Base-by-base conservation (phyloP, 306 rosid species). In the Morella rubra region DNA sequence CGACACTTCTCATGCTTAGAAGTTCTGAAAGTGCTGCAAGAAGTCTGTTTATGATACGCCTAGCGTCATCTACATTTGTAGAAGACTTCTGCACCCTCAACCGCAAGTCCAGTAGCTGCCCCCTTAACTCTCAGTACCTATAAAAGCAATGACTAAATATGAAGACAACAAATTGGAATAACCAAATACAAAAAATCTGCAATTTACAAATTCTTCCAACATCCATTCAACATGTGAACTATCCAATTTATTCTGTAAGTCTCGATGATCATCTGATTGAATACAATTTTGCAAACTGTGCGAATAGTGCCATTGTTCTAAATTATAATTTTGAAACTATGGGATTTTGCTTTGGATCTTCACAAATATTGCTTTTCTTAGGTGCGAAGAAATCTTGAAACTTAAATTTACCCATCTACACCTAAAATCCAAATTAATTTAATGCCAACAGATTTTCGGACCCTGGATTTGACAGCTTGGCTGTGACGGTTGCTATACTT, bases 41-140 rank as follows among this genome's bases (percentile, higher is more conserved):
- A 53, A 89, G 89, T 85, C 87, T 87, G 81, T 85, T 94, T 72
- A 92, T 90, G 81, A 92, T 85, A 45, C 96, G 97, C 87, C 85
- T 90, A 79, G 91, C 85, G 76, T 92, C 96, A 65, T 94, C 93
- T 61, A 92, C 92, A 83, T 91, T 92, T 76, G 83, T 84, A 56
- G 97, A 91, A 49, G 97, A 85, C 70, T 83, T 81, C 66, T 80
- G 86, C 82, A 91, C 60, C 81, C 96, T 90, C 79, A 83, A 62
- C 46, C 98, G 92, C 84, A 94, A 79, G 74, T 92, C 95, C 79
- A 69, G 77, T 44, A 94, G 80, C 82, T 87, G 90, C 64, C 73
- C 87, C 81, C 75, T 87, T 72, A 94, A 84, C 67, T 82, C 86
- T 19, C 13, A 64, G 40, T 24, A 9, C 44, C 54, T 27, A 27